Evolutionary conservation across 2,329 filamentous ascomycete genomes (phyloP), one percentile per base, ranked within the genome.

Genomic region (Fusarium sarcochroum): DNA sequence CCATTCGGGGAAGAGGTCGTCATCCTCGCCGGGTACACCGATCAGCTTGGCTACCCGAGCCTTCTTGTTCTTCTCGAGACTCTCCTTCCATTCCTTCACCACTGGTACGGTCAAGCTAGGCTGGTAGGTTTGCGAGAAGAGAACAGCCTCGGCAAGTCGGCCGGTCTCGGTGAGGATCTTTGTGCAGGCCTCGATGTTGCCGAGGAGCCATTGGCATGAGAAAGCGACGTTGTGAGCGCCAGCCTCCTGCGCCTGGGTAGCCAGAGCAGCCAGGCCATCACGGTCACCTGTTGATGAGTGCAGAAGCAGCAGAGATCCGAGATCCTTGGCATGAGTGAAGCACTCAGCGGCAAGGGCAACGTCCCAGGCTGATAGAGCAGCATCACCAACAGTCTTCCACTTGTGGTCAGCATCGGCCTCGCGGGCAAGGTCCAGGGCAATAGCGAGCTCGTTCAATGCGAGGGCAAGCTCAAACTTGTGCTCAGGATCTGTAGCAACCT

Each of bases 341-440:
- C 95, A 98, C 80, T 98, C 93, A 48, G 96, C 91, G 0, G 96
- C 96, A 3, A 98, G 88, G 7, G 87, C 85, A 34, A 99, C 86
- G 74, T 99, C 91, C 96, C 95, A 99, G 2, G 85, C 91, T 11
- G 89, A 83, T 40, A 99, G 87, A 2, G 96, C 96, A 2, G 94
- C 92, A 73, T 99, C 96, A 63, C 96, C 96, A 6, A 99, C 93
- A 5, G 90, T 94, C 86, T 98, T 98, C 96, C 96, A 99, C 82
- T 97, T 97, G 82, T 98, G 95, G 78, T 98, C 96, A 2, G 90
- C 92, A 68, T 98, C 91, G 13, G 93, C 92, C 78, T 92, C 86
- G 40, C 90, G 87, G 8, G 96, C 95, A 50, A 98, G 89, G 63
- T 94, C 90, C 5, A 97, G 86, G 1, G 95, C 95, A 75, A 95